Percentiles rank a stretch among this genome's conserved stretches.
These are phyloP conservation scores for Phytophthora boehmeriae DNA, from an alignment of 352 stramenopile genomes.

Conservation along the genomic window DNA sequence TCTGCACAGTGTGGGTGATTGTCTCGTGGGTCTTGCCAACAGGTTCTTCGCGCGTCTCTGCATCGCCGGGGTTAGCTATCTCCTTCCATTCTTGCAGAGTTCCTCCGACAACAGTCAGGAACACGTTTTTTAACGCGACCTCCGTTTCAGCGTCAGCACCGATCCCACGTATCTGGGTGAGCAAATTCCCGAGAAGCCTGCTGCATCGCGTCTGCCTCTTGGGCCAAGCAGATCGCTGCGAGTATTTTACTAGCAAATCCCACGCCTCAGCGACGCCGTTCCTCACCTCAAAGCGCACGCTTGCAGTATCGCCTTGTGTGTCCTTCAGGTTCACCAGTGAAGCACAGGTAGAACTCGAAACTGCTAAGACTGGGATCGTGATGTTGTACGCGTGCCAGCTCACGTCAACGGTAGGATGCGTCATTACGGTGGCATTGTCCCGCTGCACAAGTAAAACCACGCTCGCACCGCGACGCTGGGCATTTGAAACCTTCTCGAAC, in stretches of 20 bases:
- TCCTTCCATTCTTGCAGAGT: conserved; percentile 44
- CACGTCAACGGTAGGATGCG: conserved; percentile 42
- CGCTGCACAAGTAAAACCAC: conserved; percentile 41
- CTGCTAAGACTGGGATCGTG: conserved; percentile 49
- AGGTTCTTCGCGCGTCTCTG: background rate
- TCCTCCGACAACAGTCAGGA: conserved; percentile 43
- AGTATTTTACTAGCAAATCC: conserved; percentile 47
- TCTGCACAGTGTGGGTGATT: conserved; percentile 12
- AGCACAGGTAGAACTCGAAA: conserved; percentile 40
- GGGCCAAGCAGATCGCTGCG: conserved; percentile 47
- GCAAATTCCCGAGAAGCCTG: conserved; percentile 24
- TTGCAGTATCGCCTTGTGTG: conserved; percentile 6
- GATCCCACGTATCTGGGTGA: conserved; percentile 23
- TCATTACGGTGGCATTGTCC: conserved; percentile 31
- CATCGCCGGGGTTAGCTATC: conserved; percentile 11
- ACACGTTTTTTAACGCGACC: conserved; percentile 47
- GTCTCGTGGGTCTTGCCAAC: background rate
- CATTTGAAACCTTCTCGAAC: conserved; percentile 50
- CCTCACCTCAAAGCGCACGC: conserved; percentile 36
- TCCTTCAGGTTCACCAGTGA: conserved; percentile 29
- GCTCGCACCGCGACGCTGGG: conserved; percentile 46
- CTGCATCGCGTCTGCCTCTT: conserved; percentile 44
- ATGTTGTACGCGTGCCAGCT: conserved; percentile 76
- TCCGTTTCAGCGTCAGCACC: conserved; percentile 33
- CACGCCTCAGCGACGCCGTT: conserved; percentile 60